A percentile compares a stretch with the other conserved stretches of the same genome.
Conservation (phyloP, 208 protist genomes). For the Trypanosoma brucei region DNA sequence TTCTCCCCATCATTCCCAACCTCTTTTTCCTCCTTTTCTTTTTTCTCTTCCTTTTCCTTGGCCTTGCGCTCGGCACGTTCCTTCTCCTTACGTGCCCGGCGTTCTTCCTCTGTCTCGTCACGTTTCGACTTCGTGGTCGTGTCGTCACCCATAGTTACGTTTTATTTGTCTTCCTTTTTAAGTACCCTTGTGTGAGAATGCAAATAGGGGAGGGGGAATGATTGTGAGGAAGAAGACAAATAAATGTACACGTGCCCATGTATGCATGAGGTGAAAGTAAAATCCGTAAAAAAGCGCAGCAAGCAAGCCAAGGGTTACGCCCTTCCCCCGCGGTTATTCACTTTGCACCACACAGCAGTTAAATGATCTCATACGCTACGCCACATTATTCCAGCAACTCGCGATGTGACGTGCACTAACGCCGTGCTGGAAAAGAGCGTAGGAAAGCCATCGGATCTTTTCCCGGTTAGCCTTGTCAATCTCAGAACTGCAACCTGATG, state of each 20-base stretch:
- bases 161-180: background rate
- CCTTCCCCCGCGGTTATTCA: no score
- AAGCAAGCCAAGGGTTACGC: no score
- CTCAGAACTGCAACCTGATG: background rate
- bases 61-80: constrained; percentile 51
- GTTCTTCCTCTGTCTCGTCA: constrained; percentile 31
- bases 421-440: background rate
- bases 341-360: no score
- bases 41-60: constrained; percentile 15
- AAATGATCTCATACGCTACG: background rate
- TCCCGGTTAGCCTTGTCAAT: background rate
- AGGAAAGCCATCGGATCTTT: background rate
- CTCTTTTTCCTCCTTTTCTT: constrained; percentile 18
- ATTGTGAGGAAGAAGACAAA: constrained; percentile 4
- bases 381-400: background rate
- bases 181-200: no score
- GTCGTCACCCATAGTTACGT: constrained; percentile 5
- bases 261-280: no score
- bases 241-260: constrained; percentile 3
- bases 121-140: constrained; percentile 3
- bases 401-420: background rate
- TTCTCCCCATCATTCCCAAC: background rate
- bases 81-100: constrained; percentile 25
- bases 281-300: no score
- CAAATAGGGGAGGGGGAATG: no score